Base-by-base conservation (phyloP, 805 yeast genomes). In the Nakazawaea pomicola region DNA sequence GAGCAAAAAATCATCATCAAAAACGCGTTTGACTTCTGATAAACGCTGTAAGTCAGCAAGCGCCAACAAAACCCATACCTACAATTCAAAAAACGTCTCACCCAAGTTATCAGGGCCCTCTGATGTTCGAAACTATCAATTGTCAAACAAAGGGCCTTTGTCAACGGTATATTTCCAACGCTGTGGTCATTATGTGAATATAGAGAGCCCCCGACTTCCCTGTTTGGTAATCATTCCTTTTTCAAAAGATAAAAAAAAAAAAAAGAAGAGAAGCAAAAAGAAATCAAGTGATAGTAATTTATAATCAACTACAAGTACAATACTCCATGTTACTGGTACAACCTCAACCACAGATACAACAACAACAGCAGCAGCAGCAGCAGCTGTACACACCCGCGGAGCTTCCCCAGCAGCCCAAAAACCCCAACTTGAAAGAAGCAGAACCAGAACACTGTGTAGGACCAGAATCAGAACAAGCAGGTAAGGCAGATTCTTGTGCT, bases 391-490 rank as follows among this genome's bases (percentile, higher is more conserved):
- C n/a, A 4, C 6, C 18, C 14, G 40, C 33, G 6, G 40, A 36
- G 40, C 8, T 40, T 10, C 39, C 21, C 12, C 23, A 15, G 10
- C 38, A 33, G 24, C 43, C 39, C 6, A 27, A 27, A 24, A 38
- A 44, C 33, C 43, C 49, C 19, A 40, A 53, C 32, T 48, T 74
- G 19, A 67, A 69, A 41, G 86, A 80, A 0, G 89, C 93, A 0
- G 95, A 83, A 54, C 98, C 99, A 1, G 97, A 89, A 56, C 98
- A 93, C 61, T 93, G 99, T 65, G 99, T 99, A 0, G 99, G 99
- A 1, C 95, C 98, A 1, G 96, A 91, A 56, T 83, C 95, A 2
- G 97, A 89, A 51, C 62, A 65, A 40, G 99, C 99, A 2, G 99
- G 99, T 6, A 78, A 83, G 52, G 90, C 87, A 3, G 96, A 87